These are phyloP conservation scores for Lagenidium giganteum DNA, from an alignment of 352 stramenopile genomes.

Conservation along the genomic window DNA sequence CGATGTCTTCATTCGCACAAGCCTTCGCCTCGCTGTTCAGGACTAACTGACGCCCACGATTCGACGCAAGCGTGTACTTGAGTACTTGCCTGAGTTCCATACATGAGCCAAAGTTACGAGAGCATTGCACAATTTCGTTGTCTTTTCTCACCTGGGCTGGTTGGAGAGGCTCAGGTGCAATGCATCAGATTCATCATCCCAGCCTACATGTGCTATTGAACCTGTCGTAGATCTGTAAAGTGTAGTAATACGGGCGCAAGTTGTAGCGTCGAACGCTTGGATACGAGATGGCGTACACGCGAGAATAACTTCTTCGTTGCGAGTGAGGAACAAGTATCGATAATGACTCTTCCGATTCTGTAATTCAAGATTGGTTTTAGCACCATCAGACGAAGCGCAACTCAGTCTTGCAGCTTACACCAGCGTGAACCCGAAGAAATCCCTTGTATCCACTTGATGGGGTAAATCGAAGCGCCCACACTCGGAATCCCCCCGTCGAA, in stretches of 20 bases:
- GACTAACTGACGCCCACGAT: no score
- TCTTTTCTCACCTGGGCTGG: neutral
- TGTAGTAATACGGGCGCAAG: constrained; percentile 8
- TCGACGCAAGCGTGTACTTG: no score
- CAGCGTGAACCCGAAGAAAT: constrained; percentile 44
- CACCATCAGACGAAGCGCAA: neutral
- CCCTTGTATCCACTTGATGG: constrained; percentile 30
- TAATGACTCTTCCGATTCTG: constrained; percentile 15
- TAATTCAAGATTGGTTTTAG: neutral
- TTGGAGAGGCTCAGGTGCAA: constrained; percentile 3
- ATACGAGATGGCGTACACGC: constrained; percentile 12
- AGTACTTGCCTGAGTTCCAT: no score
- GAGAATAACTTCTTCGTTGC: constrained; percentile 9
- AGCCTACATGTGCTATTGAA: neutral
- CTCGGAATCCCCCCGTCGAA: constrained; percentile 44
- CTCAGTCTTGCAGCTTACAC: constrained; percentile 19
- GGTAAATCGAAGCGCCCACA: constrained; percentile 33
- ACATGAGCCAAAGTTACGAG: no score
- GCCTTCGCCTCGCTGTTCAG: no score
- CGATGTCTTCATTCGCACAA: no score
- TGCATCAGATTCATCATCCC: constrained; percentile 2
- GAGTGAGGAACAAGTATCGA: constrained; percentile 1
- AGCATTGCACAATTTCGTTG: no score
- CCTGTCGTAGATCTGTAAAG: constrained; percentile 5
- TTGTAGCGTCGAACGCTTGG: constrained; percentile 14